Base-by-base conservation (phyloP, 2,329 filamentous ascomycete species). In the Hypoxylon sp. region DNA sequence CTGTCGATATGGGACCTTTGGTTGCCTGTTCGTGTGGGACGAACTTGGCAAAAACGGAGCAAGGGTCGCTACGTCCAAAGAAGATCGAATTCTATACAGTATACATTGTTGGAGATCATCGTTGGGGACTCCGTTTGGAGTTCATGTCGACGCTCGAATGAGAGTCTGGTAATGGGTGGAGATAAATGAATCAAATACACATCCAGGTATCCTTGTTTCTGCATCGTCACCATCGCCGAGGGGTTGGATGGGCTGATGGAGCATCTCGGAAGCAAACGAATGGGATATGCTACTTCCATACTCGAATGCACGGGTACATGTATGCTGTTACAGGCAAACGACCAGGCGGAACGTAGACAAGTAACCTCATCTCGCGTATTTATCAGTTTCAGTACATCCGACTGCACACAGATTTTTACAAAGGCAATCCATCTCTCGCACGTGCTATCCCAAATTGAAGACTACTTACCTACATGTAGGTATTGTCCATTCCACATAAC, bases 171-270 rank as follows among this genome's bases (percentile, higher is more conserved):
- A 54, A 48, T 24, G 36, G 45, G 65, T 62, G 65, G 61, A 49
- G 65, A 62, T 55, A 42, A 18, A 61, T 53, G 45, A 61, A 18
- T 33, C 33, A 45, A 53, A 46, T 48, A 49, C 12, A 55, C 22
- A 30, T 51, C 16, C n/a, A 42, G 32, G 36, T 42, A 57, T 45
- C 45, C 45, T 59, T 54, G 58, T 46, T 59, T 42, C 51, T 52
- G 32, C 28, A 53, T 60, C 50, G 54, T 66, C 64, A 56, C 57
- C 24, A 26, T 6, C 24, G 24, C 24, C 6, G 24, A 26, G 59
- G 51, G 59, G 50, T 60, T 50, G 45, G 65, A 62, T 68, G 57
- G 65, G 65, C 14, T 46, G 58, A 65, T 56, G 50, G 58, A 33
- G 50, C 57, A 62, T 49, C 56, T 67, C 48, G 45, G 46, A 55